Evolutionary conservation across 2,329 filamentous ascomycete genomes (phyloP).

Genomic region (Curvularia verruculosa): DNA sequence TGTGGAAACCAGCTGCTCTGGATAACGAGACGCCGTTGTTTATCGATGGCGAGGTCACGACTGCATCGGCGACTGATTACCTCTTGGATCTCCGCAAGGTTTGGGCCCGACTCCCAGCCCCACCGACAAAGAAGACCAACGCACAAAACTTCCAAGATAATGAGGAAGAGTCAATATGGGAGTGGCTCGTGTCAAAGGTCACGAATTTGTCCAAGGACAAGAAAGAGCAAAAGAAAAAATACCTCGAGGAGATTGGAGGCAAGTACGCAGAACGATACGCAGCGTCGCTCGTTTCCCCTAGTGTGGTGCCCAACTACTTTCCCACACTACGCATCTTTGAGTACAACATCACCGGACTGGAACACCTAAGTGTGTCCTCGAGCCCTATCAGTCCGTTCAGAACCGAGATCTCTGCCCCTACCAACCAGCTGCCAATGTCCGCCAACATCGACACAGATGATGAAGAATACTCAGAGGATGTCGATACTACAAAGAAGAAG

Average conservation of each 20-base stretch:
- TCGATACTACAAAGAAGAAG: slow-evolving; percentile 53
- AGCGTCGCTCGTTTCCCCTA: slow-evolving; percentile 79
- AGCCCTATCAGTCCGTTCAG: slow-evolving; percentile 1
- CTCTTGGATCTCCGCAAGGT: slow-evolving; percentile 74
- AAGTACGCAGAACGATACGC: slow-evolving; percentile 85
- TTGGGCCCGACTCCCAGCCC: slow-evolving; percentile 76
- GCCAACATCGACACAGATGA: slow-evolving; percentile 26
- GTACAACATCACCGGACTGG: slow-evolving; percentile 86
- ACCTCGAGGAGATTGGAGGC: slow-evolving; percentile 73
- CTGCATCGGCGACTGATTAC: slow-evolving; percentile 76
- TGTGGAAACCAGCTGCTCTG: slow-evolving; percentile 22
- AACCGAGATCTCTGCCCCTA: not conserved
- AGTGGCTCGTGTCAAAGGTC: slow-evolving; percentile 26
- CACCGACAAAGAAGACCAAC: slow-evolving; percentile 28
- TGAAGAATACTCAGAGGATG: slow-evolving; percentile 48
- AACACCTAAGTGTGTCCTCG: slow-evolving; percentile 49
- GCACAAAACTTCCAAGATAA: slow-evolving; percentile 24
- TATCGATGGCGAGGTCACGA: slow-evolving; percentile 60
- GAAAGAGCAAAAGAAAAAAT: slow-evolving; percentile 60
- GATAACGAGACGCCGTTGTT: slow-evolving; percentile 39
- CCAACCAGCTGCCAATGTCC: slow-evolving; percentile 14
- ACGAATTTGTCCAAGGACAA: slow-evolving; percentile 20
- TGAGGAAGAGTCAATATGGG: slow-evolving; percentile 27
- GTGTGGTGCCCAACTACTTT: slow-evolving; percentile 90
- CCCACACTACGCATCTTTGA: slow-evolving; percentile 89